Evolutionary conservation across 768 basidiomycete genomes (phyloP).

Genomic region (Agaricus blazei): DNA sequence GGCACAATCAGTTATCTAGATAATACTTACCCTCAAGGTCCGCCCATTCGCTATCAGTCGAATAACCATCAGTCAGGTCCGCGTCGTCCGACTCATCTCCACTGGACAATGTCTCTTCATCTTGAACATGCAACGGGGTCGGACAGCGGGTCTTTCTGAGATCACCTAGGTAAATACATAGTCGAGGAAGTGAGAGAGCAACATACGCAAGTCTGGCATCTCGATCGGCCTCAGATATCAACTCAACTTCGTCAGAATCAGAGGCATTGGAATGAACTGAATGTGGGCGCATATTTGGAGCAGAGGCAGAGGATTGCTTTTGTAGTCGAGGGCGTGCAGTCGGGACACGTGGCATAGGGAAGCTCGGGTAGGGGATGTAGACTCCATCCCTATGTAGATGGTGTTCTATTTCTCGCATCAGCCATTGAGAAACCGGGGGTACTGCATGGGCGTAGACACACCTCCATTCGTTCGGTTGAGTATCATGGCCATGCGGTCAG

Average conservation of each 20-base stretch:
- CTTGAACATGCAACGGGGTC: conserved; percentile 29
- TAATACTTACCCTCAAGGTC: conserved; percentile 34
- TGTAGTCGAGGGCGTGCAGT: conserved; percentile 27
- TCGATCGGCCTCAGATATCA: conserved; percentile 59
- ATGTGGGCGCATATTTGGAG: conserved; percentile 13
- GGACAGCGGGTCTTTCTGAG: conserved; percentile 48
- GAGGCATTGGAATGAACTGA: conserved; percentile 31
- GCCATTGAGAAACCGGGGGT: not conserved
- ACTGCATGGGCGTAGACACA: not conserved
- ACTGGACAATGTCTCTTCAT: conserved; percentile 52
- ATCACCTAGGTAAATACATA: not conserved
- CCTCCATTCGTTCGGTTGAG: conserved; percentile 29
- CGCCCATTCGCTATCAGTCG: conserved; percentile 45
- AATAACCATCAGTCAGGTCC: conserved; percentile 54
- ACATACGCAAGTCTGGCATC: conserved; percentile 71
- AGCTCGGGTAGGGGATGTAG: conserved; percentile 33
- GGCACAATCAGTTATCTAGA: not conserved
- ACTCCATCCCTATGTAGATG: conserved; percentile 42
- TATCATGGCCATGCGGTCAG: conserved; percentile 56
- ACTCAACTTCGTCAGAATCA: conserved; percentile 64
- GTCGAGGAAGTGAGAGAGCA: not conserved
- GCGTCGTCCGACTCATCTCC: conserved; percentile 80
- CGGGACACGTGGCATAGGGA: not conserved
- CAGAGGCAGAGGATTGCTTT: conserved; percentile 14
- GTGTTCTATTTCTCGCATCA: conserved; percentile 14